A percentile compares a stretch with the other conserved stretches of the same genome.
Conservation (phyloP, 2,329 filamentous ascomycete species). For the Stachybotrys elegans region DNA sequence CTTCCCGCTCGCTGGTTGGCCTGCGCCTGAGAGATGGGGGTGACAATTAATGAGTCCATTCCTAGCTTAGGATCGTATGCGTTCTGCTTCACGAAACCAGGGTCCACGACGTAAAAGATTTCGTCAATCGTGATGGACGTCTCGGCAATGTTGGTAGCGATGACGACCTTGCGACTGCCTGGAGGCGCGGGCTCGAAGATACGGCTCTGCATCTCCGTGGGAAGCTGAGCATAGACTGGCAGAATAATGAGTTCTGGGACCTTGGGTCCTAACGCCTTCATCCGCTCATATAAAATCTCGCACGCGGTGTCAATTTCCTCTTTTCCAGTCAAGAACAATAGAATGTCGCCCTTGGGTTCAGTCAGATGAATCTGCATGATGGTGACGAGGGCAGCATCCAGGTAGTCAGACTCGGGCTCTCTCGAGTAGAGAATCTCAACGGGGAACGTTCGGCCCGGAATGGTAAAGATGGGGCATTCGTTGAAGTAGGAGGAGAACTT, state of each 20-base stretch:
- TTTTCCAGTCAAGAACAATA: conserved; percentile 95
- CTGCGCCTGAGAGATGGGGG: conserved; percentile 93
- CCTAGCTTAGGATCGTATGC: conserved; percentile 95
- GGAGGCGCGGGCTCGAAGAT: conserved; percentile 92
- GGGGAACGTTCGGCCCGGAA: conserved; percentile 90
- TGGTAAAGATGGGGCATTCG: conserved; percentile 92
- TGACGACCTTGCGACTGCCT: conserved; percentile 87
- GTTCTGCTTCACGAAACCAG: conserved; percentile 96
- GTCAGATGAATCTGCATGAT: conserved; percentile 98
- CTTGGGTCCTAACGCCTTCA: conserved; percentile 87
- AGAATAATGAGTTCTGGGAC: conserved; percentile 91
- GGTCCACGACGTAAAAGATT: conserved; percentile 95
- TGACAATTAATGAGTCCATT: conserved; percentile 95
- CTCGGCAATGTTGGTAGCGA: conserved; percentile 97
- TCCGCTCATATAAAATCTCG: conserved; percentile 88
- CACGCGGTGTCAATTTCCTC: conserved; percentile 96
- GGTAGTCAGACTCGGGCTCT: conserved; percentile 92
- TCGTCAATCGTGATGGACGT: conserved; percentile 97
- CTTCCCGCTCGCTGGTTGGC: conserved; percentile 91
- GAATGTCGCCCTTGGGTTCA: conserved; percentile 85
- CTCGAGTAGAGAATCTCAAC: conserved; percentile 94
- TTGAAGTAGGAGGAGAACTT: conserved; percentile 98
- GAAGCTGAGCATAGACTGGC: conserved; percentile 92
- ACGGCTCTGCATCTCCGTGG: conserved; percentile 85
- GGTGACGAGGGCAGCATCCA: conserved; percentile 89